These are phyloP conservation scores for Botryotinia calthae DNA, from an alignment of 2,329 filamentous ascomycete genomes.

Conservation along the genomic window DNA sequence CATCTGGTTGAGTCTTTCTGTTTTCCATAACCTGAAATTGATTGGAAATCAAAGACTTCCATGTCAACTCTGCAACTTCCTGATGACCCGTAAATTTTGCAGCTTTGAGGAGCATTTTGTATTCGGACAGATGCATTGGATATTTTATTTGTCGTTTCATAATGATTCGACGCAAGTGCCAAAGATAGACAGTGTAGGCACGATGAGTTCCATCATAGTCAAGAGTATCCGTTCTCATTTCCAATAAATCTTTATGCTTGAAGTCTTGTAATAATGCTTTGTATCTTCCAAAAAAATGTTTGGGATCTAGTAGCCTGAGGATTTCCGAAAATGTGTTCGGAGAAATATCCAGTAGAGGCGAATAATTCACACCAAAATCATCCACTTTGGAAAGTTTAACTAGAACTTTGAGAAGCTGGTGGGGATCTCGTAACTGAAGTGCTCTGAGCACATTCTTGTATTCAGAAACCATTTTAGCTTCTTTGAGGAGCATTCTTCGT, in stretches of 20 bases:
- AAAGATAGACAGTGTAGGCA: conserved; percentile 30
- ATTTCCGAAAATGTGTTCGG: conserved; percentile 60
- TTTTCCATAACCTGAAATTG: background rate
- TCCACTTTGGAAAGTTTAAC: conserved; percentile 25
- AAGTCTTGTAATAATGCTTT: conserved; percentile 48
- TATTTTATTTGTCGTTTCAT: conserved; percentile 41
- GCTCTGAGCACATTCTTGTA: conserved; percentile 10
- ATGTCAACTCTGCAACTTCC: conserved; percentile 45
- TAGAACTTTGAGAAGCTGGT: conserved; percentile 8
- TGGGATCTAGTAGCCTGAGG: conserved; percentile 60
- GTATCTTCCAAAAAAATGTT: conserved; percentile 47
- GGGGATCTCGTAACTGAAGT: conserved; percentile 13
- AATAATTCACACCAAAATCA: conserved; percentile 22
- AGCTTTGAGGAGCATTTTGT: conserved; percentile 51
- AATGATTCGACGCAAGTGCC: conserved; percentile 35
- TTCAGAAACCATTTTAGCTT: conserved; percentile 2
- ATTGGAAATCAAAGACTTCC: conserved; percentile 45
- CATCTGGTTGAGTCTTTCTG: conserved; percentile 42
- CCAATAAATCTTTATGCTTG: conserved; percentile 47
- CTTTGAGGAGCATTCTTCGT: conserved; percentile 6
- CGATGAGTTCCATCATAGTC: conserved; percentile 25
- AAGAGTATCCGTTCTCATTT: conserved; percentile 19
- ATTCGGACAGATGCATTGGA: conserved; percentile 47
- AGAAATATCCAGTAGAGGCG: conserved; percentile 36
- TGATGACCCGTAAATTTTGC: conserved; percentile 48